Percentiles rank a stretch among this genome's conserved stretches.
These are phyloP conservation scores for Yarrowia galli DNA, from an alignment of 1,139 yeast genomes.

Conservation along the genomic window DNA sequence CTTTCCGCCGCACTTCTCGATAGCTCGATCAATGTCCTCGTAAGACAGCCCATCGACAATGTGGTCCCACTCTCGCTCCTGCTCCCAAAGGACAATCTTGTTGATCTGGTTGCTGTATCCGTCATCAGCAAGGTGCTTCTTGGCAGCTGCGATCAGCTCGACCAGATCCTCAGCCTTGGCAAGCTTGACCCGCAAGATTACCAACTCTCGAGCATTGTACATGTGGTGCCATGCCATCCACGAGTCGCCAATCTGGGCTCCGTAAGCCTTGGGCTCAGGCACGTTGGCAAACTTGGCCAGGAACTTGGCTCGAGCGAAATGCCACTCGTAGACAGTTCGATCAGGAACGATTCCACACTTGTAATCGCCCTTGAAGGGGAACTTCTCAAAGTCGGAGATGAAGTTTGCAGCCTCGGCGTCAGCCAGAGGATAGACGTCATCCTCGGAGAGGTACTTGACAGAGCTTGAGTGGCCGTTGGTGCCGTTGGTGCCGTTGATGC, in stretches of 20 bases:
- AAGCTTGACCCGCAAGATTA: constrained; percentile 47
- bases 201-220: constrained; percentile 53
- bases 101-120: constrained; percentile 9
- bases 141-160: constrained; percentile 8
- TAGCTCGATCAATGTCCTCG: not conserved
- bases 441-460: constrained; percentile 7
- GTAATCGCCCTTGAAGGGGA: constrained; percentile 45
- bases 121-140: not conserved
- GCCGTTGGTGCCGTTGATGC: constrained; percentile 8
- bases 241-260: constrained; percentile 49
- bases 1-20: not conserved
- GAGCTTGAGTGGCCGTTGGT: not conserved
- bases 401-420: constrained; percentile 3
- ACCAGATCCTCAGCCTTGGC: constrained; percentile 36
- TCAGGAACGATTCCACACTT: constrained; percentile 53
- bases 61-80: constrained; percentile 36
- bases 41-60: not conserved
- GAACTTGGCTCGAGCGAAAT: constrained; percentile 55
- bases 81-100: constrained; percentile 33
- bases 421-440: constrained; percentile 1
- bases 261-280: constrained; percentile 47
- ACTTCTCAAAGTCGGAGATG: constrained; percentile 13
- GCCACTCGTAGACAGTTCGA: constrained; percentile 54
- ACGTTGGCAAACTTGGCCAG: constrained; percentile 45
- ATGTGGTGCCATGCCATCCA: constrained; percentile 60